These are phyloP conservation scores for Fraxinus americana DNA, from an alignment of 257 asterid genomes.

Conservation along the genomic window DNA sequence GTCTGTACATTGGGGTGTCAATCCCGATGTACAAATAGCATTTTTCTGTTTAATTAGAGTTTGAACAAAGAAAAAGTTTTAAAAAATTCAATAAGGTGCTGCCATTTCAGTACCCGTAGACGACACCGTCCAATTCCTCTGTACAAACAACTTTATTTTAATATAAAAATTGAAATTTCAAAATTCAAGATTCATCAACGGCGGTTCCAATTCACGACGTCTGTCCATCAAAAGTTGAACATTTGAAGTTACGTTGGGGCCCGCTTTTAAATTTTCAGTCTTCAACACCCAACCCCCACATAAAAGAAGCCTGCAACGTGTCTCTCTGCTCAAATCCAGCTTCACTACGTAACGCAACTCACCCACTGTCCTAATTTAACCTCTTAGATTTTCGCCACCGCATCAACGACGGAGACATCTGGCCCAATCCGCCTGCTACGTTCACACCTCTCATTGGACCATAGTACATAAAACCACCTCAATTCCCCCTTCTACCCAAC, in stretches of 20 bases:
- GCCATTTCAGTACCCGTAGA: too few species aligned
- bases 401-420: constrained; percentile 3
- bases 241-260: background rate
- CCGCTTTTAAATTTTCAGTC: background rate
- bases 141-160: too few species aligned
- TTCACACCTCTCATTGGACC: background rate
- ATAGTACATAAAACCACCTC: background rate
- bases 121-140: too few species aligned
- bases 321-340: background rate
- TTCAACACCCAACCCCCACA: background rate
- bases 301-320: constrained; percentile 31
- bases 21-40: too few species aligned
- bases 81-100: too few species aligned
- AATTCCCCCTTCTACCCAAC: background rate
- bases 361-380: constrained; percentile 6
- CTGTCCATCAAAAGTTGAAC: too few species aligned
- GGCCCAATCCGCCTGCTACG: background rate
- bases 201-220: background rate
- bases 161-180: too few species aligned
- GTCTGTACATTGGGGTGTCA: too few species aligned
- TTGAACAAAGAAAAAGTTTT: too few species aligned
- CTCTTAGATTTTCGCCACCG: background rate
- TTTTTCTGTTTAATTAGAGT: too few species aligned
- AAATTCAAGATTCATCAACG: too few species aligned
- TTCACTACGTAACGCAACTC: too few species aligned